Conservation (phyloP, 306 rosid genomes). For the Ormosia emarginata region DNA sequence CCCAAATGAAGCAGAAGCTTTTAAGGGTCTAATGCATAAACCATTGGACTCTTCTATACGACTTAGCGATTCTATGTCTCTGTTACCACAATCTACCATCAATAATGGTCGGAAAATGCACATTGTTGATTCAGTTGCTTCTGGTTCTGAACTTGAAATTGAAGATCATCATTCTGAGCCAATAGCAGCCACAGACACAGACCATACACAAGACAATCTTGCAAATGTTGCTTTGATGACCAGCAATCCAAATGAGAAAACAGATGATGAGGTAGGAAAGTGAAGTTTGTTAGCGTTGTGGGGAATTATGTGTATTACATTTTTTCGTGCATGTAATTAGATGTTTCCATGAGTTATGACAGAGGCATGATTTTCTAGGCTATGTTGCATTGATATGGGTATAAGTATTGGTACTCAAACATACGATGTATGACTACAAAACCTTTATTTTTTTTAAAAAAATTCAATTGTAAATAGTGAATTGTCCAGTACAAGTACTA, state of each 20-base stretch:
- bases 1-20: conserved; percentile 56
- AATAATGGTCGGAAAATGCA: conserved; percentile 30
- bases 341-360: background rate
- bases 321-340: background rate
- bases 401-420: background rate
- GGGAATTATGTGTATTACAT: background rate
- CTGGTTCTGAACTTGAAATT: conserved; percentile 39
- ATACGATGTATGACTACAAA: background rate
- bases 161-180: conserved; percentile 44
- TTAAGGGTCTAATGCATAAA: conserved; percentile 51
- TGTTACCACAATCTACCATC: conserved; percentile 31
- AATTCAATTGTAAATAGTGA: background rate
- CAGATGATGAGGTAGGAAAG: conserved; percentile 43
- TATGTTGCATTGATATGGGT: background rate
- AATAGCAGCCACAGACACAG: conserved; percentile 31
- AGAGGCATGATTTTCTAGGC: conserved; percentile 1
- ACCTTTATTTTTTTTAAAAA: background rate
- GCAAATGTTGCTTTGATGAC: conserved; percentile 26
- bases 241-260: conserved; percentile 36
- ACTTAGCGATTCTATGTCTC: conserved; percentile 27
- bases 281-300: conserved; percentile 23
- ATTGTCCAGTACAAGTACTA: background rate
- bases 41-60: conserved; percentile 39
- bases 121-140: conserved; percentile 34
- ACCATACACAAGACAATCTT: conserved; percentile 26